Evolutionary conservation across 352 stramenopile species (phyloP).

Genomic region (Phytophthora gonapodyides): DNA sequence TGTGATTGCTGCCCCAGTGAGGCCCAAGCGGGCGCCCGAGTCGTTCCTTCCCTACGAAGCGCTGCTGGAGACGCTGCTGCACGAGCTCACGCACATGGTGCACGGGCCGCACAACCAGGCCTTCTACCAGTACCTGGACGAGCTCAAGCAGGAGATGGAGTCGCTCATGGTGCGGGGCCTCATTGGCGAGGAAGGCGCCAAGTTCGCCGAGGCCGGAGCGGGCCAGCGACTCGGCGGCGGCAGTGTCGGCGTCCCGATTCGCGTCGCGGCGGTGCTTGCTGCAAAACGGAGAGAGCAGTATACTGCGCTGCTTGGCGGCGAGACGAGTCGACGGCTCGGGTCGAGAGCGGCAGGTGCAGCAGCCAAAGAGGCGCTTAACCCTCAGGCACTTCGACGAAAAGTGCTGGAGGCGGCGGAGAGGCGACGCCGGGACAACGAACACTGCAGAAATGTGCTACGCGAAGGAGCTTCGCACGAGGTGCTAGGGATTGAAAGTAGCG

Average conservation of each 20-base stretch:
- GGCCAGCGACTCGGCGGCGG: slow-evolving; percentile 39
- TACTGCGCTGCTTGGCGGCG: slow-evolving; percentile 40
- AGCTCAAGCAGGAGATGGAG: slow-evolving; percentile 68
- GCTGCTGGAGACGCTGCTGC: slow-evolving; percentile 71
- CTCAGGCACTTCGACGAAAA: slow-evolving; percentile 41
- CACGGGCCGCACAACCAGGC: slow-evolving; percentile 67
- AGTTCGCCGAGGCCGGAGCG: slow-evolving; percentile 47
- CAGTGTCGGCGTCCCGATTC: slow-evolving; percentile 14
- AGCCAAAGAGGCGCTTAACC: slow-evolving; percentile 17
- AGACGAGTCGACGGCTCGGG: slow-evolving; percentile 44
- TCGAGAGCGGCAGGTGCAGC: neutral
- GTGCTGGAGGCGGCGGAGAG: slow-evolving; percentile 60
- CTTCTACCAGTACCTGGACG: slow-evolving; percentile 71
- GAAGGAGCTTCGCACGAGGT: slow-evolving; percentile 41
- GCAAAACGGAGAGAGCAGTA: slow-evolving; percentile 53
- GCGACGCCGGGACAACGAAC: slow-evolving; percentile 46
- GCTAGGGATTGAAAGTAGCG: slow-evolving; percentile 50
- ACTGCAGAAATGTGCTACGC: slow-evolving; percentile 34
- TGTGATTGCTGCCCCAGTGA: slow-evolving; percentile 15
- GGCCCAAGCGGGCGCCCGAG: slow-evolving; percentile 11
- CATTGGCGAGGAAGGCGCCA: slow-evolving; percentile 45
- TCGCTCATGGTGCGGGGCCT: slow-evolving; percentile 57
- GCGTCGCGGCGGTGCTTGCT: slow-evolving; percentile 43
- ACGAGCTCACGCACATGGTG: slow-evolving; percentile 76
- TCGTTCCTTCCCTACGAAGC: slow-evolving; percentile 61